Evolutionary conservation across 2,329 filamentous ascomycete genomes (phyloP), one percentile per base, ranked within the genome.

Genomic region (Exophiala lecanii-corni): DNA sequence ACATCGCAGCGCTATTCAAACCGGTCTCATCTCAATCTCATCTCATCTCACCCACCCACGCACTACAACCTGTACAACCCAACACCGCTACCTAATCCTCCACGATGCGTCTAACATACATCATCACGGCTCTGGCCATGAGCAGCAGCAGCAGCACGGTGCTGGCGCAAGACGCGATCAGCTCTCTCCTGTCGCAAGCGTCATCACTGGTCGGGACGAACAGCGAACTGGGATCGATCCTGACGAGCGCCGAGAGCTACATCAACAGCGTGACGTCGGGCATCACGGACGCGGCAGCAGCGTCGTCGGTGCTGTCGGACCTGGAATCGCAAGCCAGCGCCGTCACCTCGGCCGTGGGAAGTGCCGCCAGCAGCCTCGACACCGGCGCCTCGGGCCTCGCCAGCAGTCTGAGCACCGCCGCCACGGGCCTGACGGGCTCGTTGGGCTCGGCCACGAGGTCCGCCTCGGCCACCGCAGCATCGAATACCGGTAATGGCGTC

Each of bases 201-300:
- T 46, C 38, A 9, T 25, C 43, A 10, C 28, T 38, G 16, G 35
- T 45, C 37, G 47, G 40, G 40, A 47, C 40, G 23, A 33, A 47
- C 37, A 47, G 40, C 9, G 39, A 25, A n/a, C 36, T 37, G 7
- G 35, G 38, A 36, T 33, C 47, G 15, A 13, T 45, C 17, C 35
- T 50, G 33, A 44, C 43, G 12, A 43, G 39, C 30, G 41, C 41
- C 13, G 43, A 32, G 4, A 44, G 41, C 5, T 32, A 33, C 19
- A 17, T 50, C 26, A 34, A 19, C 33, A 41, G 39, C 30, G 47
- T 37, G 20, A 40, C 34, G 12, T 40, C 39, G 21, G 20, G 21
- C 9, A 30, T 49, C 6, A 45, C 46, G 15, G 37, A 32, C 28
- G 42, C 36, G 26, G 20, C 33, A 1, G 38, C 38, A 9, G 32